Evolutionary conservation across 495 filamentous ascomycete species (phyloP).

Genomic region (Pseudevernia furfuracea): DNA sequence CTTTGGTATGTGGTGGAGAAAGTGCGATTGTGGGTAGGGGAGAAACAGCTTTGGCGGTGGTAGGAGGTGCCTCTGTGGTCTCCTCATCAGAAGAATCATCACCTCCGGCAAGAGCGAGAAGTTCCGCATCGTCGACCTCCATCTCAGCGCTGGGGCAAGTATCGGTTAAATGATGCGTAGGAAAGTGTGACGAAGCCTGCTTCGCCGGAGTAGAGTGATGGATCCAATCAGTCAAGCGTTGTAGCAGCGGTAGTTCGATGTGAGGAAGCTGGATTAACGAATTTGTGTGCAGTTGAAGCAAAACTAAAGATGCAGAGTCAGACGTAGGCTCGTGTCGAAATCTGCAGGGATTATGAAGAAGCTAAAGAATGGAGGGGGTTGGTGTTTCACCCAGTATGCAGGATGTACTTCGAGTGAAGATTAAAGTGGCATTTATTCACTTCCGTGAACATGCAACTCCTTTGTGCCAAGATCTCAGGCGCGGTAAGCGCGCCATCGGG

Average conservation of each 20-base stretch:
- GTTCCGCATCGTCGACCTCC: constrained; percentile 78
- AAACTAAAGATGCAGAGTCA: constrained; percentile 1
- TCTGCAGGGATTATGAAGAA: not conserved
- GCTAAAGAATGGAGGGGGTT: constrained; percentile 1
- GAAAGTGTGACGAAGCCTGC: constrained; percentile 8
- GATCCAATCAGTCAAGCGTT: not conserved
- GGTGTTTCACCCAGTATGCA: not conserved
- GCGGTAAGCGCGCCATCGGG: constrained; percentile 1
- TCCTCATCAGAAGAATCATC: constrained; percentile 47
- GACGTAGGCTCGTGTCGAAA: not conserved
- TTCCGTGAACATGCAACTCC: not conserved
- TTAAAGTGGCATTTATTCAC: constrained; percentile 7
- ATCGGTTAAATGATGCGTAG: too few species aligned
- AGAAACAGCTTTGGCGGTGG: constrained; percentile 30
- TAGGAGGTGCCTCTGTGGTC: constrained; percentile 27
- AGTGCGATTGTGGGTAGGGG: constrained; percentile 29
- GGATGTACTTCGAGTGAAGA: not conserved
- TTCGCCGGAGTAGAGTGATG: constrained; percentile 4
- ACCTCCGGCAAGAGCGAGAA: constrained; percentile 74
- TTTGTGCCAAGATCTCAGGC: not conserved
- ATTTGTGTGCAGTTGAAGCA: not conserved
- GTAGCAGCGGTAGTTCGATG: not conserved
- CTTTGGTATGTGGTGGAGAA: constrained; percentile 30
- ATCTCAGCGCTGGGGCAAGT: constrained; percentile 30
- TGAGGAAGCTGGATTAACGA: not conserved